Conservation (phyloP, 495 filamentous ascomycete species). For the Ramalina peruviana region DNA sequence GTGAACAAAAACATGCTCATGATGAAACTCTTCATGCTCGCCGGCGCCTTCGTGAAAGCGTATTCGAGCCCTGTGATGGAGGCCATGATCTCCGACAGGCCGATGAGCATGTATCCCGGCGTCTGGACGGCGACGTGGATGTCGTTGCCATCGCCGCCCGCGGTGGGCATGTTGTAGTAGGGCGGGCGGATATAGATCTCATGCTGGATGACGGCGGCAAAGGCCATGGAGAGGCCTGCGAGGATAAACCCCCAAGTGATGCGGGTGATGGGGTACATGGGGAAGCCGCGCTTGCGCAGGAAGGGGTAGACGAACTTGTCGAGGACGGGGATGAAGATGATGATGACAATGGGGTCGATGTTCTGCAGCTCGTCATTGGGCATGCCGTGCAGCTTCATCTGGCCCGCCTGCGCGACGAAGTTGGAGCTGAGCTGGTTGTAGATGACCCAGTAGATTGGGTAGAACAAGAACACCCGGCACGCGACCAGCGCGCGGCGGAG, state of each 20-base stretch:
- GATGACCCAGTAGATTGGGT: slow-evolving; percentile 47
- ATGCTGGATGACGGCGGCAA: slow-evolving; percentile 49
- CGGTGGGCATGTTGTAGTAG: slow-evolving; percentile 41
- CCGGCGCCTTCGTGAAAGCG: slow-evolving; percentile 67
- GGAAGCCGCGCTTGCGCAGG: slow-evolving; percentile 45
- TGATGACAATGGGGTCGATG: slow-evolving; percentile 59
- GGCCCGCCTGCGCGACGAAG: slow-evolving; percentile 48
- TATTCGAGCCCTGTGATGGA: slow-evolving; percentile 54
- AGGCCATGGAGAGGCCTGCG: slow-evolving; percentile 48
- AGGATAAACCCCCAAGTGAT: slow-evolving; percentile 56
- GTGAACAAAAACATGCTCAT: slow-evolving; percentile 25
- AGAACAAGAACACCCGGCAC: slow-evolving; percentile 47
- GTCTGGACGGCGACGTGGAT: slow-evolving; percentile 53
- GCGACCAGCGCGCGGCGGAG: slow-evolving; percentile 43
- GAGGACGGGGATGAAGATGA: slow-evolving; percentile 67
- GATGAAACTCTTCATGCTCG: slow-evolving; percentile 46
- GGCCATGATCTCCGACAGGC: slow-evolving; percentile 61
- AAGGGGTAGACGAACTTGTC: slow-evolving; percentile 56
- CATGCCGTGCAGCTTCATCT: slow-evolving; percentile 53
- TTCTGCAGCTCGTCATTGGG: slow-evolving; percentile 73
- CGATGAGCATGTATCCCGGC: slow-evolving; percentile 50
- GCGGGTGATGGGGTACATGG: slow-evolving; percentile 59
- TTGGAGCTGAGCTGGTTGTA: slow-evolving; percentile 46
- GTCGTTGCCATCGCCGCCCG: slow-evolving; percentile 25
- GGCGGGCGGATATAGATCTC: slow-evolving; percentile 53